Evolutionary conservation across 2,329 filamentous ascomycete species (phyloP).

Genomic region (Diaporthe australafricana): DNA sequence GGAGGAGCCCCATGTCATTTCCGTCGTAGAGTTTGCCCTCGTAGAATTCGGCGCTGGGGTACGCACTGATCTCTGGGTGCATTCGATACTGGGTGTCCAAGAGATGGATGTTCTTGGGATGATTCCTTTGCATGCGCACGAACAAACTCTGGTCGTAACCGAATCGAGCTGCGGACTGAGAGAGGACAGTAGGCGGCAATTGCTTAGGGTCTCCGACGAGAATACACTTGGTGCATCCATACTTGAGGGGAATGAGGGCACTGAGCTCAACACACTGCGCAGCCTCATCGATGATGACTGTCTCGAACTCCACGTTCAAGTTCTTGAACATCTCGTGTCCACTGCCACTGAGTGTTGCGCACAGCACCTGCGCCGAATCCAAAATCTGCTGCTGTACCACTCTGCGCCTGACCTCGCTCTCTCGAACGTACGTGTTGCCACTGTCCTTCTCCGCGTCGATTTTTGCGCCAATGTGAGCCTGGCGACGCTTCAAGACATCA

Average conservation of each 20-base stretch:
- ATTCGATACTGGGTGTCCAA: constrained; percentile 99
- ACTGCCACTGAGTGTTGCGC: constrained; percentile 92
- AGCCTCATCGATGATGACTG: constrained; percentile 97
- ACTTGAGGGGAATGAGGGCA: constrained; percentile 95
- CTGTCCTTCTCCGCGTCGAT: constrained; percentile 91
- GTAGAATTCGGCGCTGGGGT: constrained; percentile 93
- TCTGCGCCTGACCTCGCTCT: constrained; percentile 86
- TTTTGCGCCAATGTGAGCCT: constrained; percentile 78
- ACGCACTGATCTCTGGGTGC: constrained; percentile 95
- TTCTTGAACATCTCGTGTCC: constrained; percentile 98
- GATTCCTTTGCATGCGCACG: constrained; percentile 96
- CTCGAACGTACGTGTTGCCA: constrained; percentile 83
- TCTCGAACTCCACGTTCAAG: constrained; percentile 96
- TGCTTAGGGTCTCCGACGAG: constrained; percentile 98
- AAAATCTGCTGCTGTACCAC: constrained; percentile 91
- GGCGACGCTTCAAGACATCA: constrained; percentile 80
- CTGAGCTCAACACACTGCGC: constrained; percentile 98
- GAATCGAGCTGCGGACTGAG: constrained; percentile 89
- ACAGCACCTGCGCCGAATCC: constrained; percentile 90
- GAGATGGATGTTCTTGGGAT: constrained; percentile 88
- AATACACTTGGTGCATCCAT: constrained; percentile 96
- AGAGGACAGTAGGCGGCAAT: constrained; percentile 93
- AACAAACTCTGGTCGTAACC: constrained; percentile 99
- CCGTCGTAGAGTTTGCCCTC: constrained; percentile 89
- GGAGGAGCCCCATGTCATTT: constrained; percentile 80